Conservation (phyloP, 1,284 basidiomycete genomes). For the Trametes sp. region DNA sequence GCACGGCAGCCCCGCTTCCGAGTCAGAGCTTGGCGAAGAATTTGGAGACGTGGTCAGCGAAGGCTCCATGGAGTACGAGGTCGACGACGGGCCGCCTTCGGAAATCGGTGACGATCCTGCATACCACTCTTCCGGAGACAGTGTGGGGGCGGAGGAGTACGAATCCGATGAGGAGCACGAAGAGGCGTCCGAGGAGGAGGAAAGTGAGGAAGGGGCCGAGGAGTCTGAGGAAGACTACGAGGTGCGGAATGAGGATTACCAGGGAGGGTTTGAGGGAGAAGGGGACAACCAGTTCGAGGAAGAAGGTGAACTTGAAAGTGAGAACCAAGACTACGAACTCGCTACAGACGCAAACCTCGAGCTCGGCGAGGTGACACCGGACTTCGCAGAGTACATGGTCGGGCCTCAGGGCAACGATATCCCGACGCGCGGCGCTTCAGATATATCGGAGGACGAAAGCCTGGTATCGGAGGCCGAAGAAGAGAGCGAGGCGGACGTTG, state of each 20-base stretch:
- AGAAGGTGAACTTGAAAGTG: too few species aligned
- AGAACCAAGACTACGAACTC: too few species aligned
- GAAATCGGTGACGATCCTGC: too few species aligned
- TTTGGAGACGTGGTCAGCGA: neutral
- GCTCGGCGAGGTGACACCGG: too few species aligned
- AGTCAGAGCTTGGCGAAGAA: neutral
- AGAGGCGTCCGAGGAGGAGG: neutral
- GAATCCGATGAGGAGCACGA: neutral
- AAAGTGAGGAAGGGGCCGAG: neutral
- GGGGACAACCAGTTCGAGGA: neutral
- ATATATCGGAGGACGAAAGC: neutral
- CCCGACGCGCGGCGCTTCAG: neutral
- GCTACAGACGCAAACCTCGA: too few species aligned
- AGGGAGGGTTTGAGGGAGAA: neutral
- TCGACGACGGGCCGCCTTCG: too few species aligned
- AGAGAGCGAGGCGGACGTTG: neutral
- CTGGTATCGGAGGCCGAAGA: neutral
- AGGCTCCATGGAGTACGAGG: neutral
- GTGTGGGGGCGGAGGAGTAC: neutral
- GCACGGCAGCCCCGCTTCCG: neutral
- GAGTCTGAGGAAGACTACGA: neutral
- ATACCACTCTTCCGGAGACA: too few species aligned
- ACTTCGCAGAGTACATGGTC: too few species aligned
- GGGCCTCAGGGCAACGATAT: neutral
- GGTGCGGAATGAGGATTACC: too few species aligned